Evolutionary conservation across 148 eudicot species (phyloP).

Genomic region (Euryodendron excelsum): DNA sequence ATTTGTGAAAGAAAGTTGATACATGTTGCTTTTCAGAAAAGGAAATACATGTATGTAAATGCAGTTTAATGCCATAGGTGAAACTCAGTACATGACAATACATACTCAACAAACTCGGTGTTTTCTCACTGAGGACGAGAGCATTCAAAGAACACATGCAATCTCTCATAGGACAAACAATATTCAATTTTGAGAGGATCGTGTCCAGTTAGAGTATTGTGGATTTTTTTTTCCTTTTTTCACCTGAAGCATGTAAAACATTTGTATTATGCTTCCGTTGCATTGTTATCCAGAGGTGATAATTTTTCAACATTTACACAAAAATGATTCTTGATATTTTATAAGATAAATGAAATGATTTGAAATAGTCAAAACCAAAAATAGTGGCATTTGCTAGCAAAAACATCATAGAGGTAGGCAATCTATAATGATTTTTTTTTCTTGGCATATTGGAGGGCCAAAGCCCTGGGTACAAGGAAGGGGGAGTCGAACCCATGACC

Average conservation of each 20-base stretch:
- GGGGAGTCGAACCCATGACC: too few relatives aligned
- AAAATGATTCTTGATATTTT: not conserved
- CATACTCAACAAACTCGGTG: not conserved
- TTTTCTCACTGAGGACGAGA: not conserved
- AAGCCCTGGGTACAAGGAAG: too few relatives aligned
- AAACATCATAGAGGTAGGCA: not conserved
- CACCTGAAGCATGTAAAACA: not conserved
- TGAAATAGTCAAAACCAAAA: not conserved
- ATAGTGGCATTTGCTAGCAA: not conserved
- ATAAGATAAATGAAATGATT: not conserved
- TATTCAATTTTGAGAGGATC: constrained; percentile 1
- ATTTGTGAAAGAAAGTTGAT: not conserved
- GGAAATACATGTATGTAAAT: not conserved
- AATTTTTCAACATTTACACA: not conserved
- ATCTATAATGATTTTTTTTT: too few relatives aligned
- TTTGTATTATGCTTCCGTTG: not conserved
- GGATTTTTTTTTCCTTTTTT: too few relatives aligned
- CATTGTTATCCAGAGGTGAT: not conserved
- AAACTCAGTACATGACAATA: constrained; percentile 1
- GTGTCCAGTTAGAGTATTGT: not conserved
- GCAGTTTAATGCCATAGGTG: constrained; percentile 13
- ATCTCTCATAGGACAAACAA: not conserved
- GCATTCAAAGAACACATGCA: not conserved
- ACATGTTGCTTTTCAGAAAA: not conserved
- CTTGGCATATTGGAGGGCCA: too few relatives aligned